Base-by-base conservation (phyloP, 2,329 filamentous ascomycete genomes). In the Hypoxylon sp. region DNA sequence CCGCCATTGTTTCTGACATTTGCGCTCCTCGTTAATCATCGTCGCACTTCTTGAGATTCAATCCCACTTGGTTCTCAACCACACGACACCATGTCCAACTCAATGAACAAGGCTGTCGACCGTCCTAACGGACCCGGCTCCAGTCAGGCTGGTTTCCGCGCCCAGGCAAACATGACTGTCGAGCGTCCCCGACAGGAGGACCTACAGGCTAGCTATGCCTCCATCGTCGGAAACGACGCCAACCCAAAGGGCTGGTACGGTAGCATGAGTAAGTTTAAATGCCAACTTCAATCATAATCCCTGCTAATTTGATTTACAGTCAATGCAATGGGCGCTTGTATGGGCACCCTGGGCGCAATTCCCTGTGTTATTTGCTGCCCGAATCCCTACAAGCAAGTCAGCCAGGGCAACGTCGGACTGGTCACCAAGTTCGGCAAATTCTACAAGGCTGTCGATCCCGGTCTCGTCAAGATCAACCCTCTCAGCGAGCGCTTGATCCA, bases 381-480 rank as follows among this genome's bases (percentile, higher is more conserved):
- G 51, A 99, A 99, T 81, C 96, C 95, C 2, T 98, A 94, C 86
- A 97, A 96, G 83, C 90, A 89, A 49, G 95, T 99, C 64, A 83
- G 87, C 59, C 96, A 98, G 82, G 96, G 96, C 73, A 94, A 97
- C 72, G 96, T 99, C 50, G 96, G 96, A 65, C 86, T 99, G 45
- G 91, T 99, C 77, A 97, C 94, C 76, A 96, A 95, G 80, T 99
- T 99, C 72, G 96, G 96, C 75, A 86, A 90, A 70, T 98, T 99
- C 82, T 93, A 97, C 80, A 92, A 94, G 79, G 93, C 96, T 9
- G 95, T 98, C 71, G 96, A 99, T 78, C 96, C 96, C 2, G 96
- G 96, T 78, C 89, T 99, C 30, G 93, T 98, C 80, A 97, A 97
- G 84, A 90, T 99, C 84, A 99, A 99, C 82, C 95, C 95, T 2